phyloP scores from a whole-genome alignment of 2,329 filamentous ascomycete genomes.

The Helicocarpus griseus region DNA sequence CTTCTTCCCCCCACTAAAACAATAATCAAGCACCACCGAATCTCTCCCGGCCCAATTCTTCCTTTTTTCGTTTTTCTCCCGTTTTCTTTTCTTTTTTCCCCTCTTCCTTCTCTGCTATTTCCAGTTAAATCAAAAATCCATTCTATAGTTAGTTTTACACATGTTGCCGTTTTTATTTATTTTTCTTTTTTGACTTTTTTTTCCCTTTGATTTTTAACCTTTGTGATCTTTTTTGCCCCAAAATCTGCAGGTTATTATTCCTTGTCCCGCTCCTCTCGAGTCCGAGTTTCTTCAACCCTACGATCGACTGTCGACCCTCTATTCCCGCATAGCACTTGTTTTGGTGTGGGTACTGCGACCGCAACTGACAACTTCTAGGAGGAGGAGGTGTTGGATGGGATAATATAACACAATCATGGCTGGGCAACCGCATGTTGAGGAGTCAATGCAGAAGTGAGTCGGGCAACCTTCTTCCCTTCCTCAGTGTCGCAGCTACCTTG shows the following conservation, averaged over 20 bases:
- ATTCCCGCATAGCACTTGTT: background rate
- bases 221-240: background rate
- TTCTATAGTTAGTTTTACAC: no score
- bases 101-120: background rate
- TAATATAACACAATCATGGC: constrained; percentile 32
- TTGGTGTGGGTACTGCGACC: background rate
- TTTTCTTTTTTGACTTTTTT: background rate
- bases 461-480: no score
- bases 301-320: background rate
- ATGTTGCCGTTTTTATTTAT: background rate
- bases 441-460: no score
- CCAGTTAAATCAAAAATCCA: no score
- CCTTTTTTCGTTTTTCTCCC: background rate
- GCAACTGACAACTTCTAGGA: background rate
- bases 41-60: background rate
- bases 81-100: background rate
- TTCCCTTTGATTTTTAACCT: background rate
- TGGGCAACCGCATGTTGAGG: constrained; percentile 30
- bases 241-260: background rate
- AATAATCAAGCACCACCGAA: no score
- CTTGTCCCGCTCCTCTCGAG: constrained; percentile 1
- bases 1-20: no score
- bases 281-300: background rate
- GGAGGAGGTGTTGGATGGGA: constrained; percentile 26
- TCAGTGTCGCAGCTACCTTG: no score